Evolutionary conservation across 768 basidiomycete species (phyloP), one percentile per base, ranked within the genome.

Genomic region (Phaffia australis): DNA sequence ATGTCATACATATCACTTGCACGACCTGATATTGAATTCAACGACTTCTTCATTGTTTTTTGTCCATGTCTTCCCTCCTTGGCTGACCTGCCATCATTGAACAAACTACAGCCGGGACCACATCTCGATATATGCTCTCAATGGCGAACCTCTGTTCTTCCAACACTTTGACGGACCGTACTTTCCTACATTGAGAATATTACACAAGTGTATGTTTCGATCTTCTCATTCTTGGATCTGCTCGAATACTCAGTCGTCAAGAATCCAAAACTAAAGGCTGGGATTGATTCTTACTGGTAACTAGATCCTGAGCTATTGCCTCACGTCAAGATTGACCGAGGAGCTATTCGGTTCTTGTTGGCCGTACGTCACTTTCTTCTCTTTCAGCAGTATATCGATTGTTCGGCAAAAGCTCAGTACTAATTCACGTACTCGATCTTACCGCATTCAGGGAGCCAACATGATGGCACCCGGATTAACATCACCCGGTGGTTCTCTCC

Each of bases 91-190:
- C 32, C 58, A 35, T 42, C 5, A 4, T 48, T 54, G 52, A 16
- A 50, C 0, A 3, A 0, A 27, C 27, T 21, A 23, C 70, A 98
- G 94, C 79, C 88, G 86, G 84, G 94, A 97, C 69, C 89, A 95
- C 75, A 81, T 97, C 71, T 90, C 92, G 51, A 87, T 99, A 75
- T 95, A 88, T 77, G 87, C 91, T 0, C 80, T 97, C 48, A 83
- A 89, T 71, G 81, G 85, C 56, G 87, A 88, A 73, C 93, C 94
- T 5, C 75, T 98, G 60, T 87, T 94, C 76, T 91, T 95, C 81
- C 92, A 99, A 75, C 91, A 95, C 75, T 92, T 89, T 74, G 93
- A 99, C 77, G 93, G 89, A 0, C 90, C 90, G 0, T 83, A 88
- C 72, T 87, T 84, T 74, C 95, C 95, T 4, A 93, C 92, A 1